Base-by-base conservation (phyloP, 2,329 filamentous ascomycete species). In the Leptographium galeiforme region DNA sequence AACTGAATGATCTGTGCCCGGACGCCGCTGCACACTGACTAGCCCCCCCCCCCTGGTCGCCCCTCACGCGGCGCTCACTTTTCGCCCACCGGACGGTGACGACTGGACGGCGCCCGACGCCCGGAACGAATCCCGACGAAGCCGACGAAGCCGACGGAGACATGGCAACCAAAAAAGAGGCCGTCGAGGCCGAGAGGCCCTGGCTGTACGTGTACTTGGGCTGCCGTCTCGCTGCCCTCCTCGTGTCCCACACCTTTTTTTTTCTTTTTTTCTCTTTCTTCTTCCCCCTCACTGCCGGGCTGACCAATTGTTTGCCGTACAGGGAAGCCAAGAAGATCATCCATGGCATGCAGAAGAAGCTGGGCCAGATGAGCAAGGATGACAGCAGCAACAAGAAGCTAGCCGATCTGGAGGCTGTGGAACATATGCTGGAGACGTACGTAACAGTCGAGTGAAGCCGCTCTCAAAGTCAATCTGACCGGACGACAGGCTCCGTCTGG, bases 401-500 rank as follows among this genome's bases (percentile, higher is more conserved):
- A 11, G 56, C 57, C 36, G 57, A 59, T 34, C 53, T 60, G 47
- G 55, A 57, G 14, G 39, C 47, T n/a, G 53, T 57, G 19, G 58
- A 60, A 51, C 52, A 57, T 14, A 36, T 53, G 48, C 54, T 60
- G 0, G 57, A 58, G 38, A 52, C 36, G 54, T 58, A 44, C 40
- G 36, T 38, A 5, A 25, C 25, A 3, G 25, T 2, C 25, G 25
- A 2, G 25, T 25, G 25, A 25, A 25, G n/a, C 13, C 19, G 5
- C 25, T 16, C 40, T 33, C 2, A 5, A 25, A 25, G 25, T 5
- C 25, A 25, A 25, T 25, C 25, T 25, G 25, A 25, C 25, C 2
- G 25, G 25, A 25, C 25, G 25, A 25, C 62, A 87, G 83, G 60
- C 82, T 86, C 66, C 87, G 88, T 59, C 70, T 82, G 50, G 76